Evolutionary conservation across 176 grass and related monocot genomes (phyloP).

Genomic region (Eleusine coracana): DNA sequence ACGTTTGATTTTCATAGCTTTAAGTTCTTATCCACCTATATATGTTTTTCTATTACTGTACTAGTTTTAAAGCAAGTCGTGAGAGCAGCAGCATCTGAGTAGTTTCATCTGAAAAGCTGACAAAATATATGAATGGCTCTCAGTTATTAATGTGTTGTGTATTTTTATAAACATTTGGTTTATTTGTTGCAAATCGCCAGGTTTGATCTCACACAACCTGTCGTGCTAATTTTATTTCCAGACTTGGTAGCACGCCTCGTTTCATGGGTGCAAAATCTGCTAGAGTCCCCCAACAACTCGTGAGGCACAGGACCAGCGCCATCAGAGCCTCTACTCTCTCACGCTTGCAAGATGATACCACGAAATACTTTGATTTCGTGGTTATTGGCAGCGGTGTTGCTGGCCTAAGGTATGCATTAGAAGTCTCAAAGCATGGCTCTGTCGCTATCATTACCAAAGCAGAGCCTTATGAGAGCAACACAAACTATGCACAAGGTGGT

Average conservation of each 20-base stretch:
- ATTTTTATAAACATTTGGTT: background rate
- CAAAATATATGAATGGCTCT: background rate
- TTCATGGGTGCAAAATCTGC: conserved; percentile 39
- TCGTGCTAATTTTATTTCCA: conserved; percentile 38
- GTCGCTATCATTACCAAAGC: conserved; percentile 95
- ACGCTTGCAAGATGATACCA: conserved; percentile 51
- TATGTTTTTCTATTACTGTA: too few species aligned
- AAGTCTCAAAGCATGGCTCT: conserved; percentile 84
- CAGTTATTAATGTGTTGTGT: background rate
- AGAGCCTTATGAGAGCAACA: conserved; percentile 97
- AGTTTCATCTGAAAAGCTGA: background rate
- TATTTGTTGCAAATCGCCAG: conserved; percentile 1
- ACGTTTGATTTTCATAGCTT: background rate
- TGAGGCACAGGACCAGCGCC: conserved; percentile 17
- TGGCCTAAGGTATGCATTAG: conserved; percentile 92
- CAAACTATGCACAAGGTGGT: conserved; percentile 95
- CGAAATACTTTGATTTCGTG: conserved; percentile 84
- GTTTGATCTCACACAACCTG: background rate
- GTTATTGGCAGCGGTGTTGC: conserved; percentile 94
- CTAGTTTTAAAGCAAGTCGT: background rate
- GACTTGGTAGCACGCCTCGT: conserved; percentile 42
- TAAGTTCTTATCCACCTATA: background rate
- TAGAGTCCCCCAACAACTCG: conserved; percentile 25
- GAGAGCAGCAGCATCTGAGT: background rate
- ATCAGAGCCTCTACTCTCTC: conserved; percentile 46